phyloP scores from a whole-genome alignment of 2,329 filamentous ascomycete species.

The Microsporum ferrugineum region DNA sequence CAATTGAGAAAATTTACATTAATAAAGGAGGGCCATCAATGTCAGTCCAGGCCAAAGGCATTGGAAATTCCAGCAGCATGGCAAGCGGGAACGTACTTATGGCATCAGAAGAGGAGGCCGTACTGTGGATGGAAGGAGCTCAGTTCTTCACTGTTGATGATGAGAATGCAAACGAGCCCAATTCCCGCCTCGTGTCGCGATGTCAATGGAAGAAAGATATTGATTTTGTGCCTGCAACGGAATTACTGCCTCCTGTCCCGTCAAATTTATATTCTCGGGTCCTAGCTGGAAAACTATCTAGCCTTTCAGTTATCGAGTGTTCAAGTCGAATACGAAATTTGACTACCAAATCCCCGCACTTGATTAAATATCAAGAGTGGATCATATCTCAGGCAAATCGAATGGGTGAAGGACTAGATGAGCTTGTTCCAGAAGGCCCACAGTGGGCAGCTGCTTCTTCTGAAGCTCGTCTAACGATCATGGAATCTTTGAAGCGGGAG shows the following conservation, averaged over 20 bases:
- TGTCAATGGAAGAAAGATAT: background rate
- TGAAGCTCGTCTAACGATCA: background rate
- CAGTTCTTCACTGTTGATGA: background rate
- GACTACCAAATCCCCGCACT: background rate
- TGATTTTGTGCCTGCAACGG: background rate
- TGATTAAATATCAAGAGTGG: background rate
- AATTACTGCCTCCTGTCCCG: background rate
- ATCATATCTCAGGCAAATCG: background rate
- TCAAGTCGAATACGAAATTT: background rate
- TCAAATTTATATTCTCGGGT: background rate
- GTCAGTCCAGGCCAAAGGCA: background rate
- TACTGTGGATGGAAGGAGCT: background rate
- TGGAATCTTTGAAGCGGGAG: background rate
- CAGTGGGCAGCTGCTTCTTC: background rate
- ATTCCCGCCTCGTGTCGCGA: background rate
- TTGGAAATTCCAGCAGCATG: background rate
- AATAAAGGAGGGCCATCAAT: background rate
- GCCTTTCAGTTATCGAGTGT: background rate
- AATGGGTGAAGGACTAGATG: background rate
- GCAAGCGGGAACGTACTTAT: background rate
- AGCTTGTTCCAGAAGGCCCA: background rate
- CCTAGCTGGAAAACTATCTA: background rate
- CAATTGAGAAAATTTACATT: background rate
- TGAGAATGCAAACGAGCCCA: background rate
- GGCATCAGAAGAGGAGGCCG: background rate